These are phyloP conservation scores for Apiospora pterosperma DNA, from an alignment of 2,329 filamentous ascomycete species.

Conservation along the genomic window DNA sequence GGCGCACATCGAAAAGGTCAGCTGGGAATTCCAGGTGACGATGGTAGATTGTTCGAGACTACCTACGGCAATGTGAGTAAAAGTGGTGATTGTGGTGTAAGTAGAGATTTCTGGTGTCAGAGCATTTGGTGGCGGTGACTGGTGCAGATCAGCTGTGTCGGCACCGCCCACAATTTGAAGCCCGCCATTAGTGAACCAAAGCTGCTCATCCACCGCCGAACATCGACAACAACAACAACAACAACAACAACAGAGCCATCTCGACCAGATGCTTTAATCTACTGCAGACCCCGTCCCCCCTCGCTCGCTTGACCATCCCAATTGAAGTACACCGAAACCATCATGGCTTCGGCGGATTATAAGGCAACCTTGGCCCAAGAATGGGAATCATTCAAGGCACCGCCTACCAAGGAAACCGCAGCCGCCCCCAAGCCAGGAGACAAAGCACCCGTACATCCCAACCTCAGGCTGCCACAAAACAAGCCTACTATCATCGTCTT, in stretches of 20 bases:
- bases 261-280: not conserved
- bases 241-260: not conserved
- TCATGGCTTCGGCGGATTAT: slow-evolving; percentile 16
- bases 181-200: not conserved
- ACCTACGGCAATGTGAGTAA: not conserved
- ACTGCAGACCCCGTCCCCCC: not conserved
- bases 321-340: not conserved
- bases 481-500: slow-evolving; percentile 64
- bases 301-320: not conserved
- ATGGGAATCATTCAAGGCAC: slow-evolving; percentile 38
- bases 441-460: slow-evolving; percentile 51
- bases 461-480: slow-evolving; percentile 48
- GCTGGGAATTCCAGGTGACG: not conserved
- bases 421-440: slow-evolving; percentile 49
- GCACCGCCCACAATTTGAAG: not conserved
- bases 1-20: not conserved
- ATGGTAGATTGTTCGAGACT: not conserved
- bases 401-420: slow-evolving; percentile 38
- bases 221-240: not conserved
- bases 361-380: slow-evolving; percentile 30
- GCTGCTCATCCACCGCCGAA: not conserved
- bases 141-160: not conserved
- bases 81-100: not conserved
- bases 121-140: not conserved
- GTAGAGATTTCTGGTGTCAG: not conserved